Percentiles rank a stretch among this genome's conserved stretches.
These are phyloP conservation scores for Penicillium lividum DNA, from an alignment of 495 filamentous ascomycete genomes.

Conservation along the genomic window DNA sequence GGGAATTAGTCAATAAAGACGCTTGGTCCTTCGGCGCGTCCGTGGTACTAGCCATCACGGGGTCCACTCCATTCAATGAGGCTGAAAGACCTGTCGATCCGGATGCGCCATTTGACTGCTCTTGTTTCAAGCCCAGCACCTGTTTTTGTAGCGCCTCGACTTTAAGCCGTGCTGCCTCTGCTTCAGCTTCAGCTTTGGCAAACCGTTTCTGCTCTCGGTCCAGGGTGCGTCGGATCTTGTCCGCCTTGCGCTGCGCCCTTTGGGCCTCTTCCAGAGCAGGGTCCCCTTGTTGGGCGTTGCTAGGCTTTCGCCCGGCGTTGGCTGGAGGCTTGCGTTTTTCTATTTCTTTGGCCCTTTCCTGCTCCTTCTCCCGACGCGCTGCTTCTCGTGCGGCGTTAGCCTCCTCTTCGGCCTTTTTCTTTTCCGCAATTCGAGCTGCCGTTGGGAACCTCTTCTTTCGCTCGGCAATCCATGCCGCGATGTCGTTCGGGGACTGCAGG, in stretches of 20 bases:
- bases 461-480: slow-evolving; percentile 78
- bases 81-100: neutral
- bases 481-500: slow-evolving; percentile 61
- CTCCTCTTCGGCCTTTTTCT: slow-evolving; percentile 46
- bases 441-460: slow-evolving; percentile 79
- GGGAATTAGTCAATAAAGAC: neutral
- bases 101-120: slow-evolving; percentile 6
- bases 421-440: slow-evolving; percentile 56
- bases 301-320: slow-evolving; percentile 26
- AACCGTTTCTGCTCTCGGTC: slow-evolving; percentile 49
- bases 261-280: slow-evolving; percentile 35
- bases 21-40: neutral
- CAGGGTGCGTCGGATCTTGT: slow-evolving; percentile 50
- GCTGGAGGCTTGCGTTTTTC: neutral
- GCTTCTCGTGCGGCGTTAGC: slow-evolving; percentile 42
- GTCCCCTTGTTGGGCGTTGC: slow-evolving; percentile 23
- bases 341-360: slow-evolving; percentile 31
- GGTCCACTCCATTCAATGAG: slow-evolving; percentile 8
- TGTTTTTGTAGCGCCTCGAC: slow-evolving; percentile 37
- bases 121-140: slow-evolving; percentile 13
- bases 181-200: slow-evolving; percentile 50
- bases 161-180: slow-evolving; percentile 42
- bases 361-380: slow-evolving; percentile 32
- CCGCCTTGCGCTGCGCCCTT: slow-evolving; percentile 51
- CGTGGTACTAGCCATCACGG: neutral